A percentile compares a stretch with the other conserved stretches of the same genome.
These are phyloP conservation scores for Phytophthora megakarya DNA, from an alignment of 352 stramenopile genomes.

Conservation along the genomic window DNA sequence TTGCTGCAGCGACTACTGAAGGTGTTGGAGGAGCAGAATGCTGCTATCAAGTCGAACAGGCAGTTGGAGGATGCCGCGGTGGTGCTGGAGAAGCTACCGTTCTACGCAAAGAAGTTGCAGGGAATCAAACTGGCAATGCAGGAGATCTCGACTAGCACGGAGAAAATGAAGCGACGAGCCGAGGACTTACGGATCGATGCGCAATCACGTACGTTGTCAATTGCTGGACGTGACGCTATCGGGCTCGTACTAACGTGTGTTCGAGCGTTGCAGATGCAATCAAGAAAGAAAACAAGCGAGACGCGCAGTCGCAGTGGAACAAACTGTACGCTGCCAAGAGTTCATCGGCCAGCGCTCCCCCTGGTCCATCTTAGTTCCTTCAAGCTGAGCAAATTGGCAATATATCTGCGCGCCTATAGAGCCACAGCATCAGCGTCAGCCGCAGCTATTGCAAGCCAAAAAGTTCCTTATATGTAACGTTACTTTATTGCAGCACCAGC, in stretches of 20 bases:
- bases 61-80: slow-evolving; percentile 64
- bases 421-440: slow-evolving; percentile 2
- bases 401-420: slow-evolving; percentile 27
- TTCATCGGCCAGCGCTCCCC: slow-evolving; percentile 1
- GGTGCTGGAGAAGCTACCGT: slow-evolving; percentile 72
- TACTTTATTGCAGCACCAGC: slow-evolving; percentile 33
- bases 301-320: slow-evolving; percentile 77
- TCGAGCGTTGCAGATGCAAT: slow-evolving; percentile 56
- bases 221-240: not conserved
- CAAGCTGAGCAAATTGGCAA: too few relatives aligned
- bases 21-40: slow-evolving; percentile 55
- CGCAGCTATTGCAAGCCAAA: slow-evolving; percentile 32
- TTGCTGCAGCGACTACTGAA: slow-evolving; percentile 54
- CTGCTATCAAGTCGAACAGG: slow-evolving; percentile 53
- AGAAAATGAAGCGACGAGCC: slow-evolving; percentile 74
- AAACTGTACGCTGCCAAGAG: slow-evolving; percentile 77
- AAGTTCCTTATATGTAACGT: slow-evolving; percentile 41
- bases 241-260: slow-evolving; percentile 3
- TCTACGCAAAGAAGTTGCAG: slow-evolving; percentile 72
- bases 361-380: slow-evolving; percentile 19
- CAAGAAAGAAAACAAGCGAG: slow-evolving; percentile 82
- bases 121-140: slow-evolving; percentile 62
- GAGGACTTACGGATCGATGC: slow-evolving; percentile 75
- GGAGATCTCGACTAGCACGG: slow-evolving; percentile 61
- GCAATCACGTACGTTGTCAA: slow-evolving; percentile 63